Evolutionary conservation across 163 green algal genomes (phyloP), one percentile per base, ranked within the genome.

Genomic region (Chlamydomonas reinhardtii): DNA sequence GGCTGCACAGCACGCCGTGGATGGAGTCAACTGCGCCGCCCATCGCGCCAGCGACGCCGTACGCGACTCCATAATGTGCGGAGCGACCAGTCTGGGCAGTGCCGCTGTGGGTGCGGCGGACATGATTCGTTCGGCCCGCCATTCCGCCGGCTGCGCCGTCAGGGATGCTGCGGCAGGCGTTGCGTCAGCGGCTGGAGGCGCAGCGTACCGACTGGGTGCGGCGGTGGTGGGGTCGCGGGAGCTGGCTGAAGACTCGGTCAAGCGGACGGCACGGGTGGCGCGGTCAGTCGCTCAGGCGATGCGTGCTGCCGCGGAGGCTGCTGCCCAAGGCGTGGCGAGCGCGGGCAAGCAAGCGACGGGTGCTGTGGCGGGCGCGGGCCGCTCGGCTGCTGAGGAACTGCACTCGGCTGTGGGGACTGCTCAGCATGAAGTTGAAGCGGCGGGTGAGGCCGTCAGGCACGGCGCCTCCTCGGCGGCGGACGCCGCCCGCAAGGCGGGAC

Each of bases 81-180:
- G 66, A 0, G 78, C 66, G 2, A 85, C 78, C 12, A 73, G 64
- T 27, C 22, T 85, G 34, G 78, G 78, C 48, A 85, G 66, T 25
- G 66, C 78, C n/a, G 78, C 78, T 19, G 78, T 85, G 9, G 78
- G 78, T 4, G 78, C 78, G 2, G 78, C 31, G 20, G 78, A 85
- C 78, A 85, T 85, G 78, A 37, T 85, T 25, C 66, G 48, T 2
- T 68, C 78, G 31, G 78, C 78, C 4, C 78, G 78, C 3, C 5
- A 54, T 17, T 48, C 66, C 22, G 39, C 71, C 65, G 76, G 61
- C 19, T 24, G 11, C 8, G 78, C 59, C 20, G 78, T 4, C 22
- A 34, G 8, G 0, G 52, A 54, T 9, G 52, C 48, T 17, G 68
- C 32, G 22, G 32, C 68, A 3, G 68, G 68, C 32, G 32, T n/a